phyloP scores from a whole-genome alignment of 192 early-diverging fungal species.

The Coemansia sp. region DNA sequence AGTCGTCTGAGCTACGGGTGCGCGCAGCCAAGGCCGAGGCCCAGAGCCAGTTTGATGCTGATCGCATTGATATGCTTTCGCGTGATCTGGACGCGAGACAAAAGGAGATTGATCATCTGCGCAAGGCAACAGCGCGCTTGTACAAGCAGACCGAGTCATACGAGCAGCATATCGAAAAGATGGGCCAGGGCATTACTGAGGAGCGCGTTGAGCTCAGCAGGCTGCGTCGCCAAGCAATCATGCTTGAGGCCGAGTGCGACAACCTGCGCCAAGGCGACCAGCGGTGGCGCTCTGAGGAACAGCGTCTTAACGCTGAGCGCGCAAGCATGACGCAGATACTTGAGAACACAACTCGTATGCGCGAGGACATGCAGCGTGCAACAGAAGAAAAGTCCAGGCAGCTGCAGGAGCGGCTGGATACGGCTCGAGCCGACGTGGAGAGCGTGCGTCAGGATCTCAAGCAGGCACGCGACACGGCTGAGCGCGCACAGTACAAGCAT shows the following conservation, averaged over 20 bases:
- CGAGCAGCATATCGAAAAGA: constrained; percentile 64
- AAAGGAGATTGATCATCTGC: constrained; percentile 66
- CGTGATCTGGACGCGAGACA: constrained; percentile 58
- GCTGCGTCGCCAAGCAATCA: constrained; percentile 51
- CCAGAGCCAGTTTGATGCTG: constrained; percentile 58
- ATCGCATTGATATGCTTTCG: constrained; percentile 65
- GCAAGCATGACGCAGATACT: constrained; percentile 51
- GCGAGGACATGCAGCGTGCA: constrained; percentile 45
- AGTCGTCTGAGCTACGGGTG: constrained; percentile 65
- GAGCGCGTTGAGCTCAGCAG: constrained; percentile 58
- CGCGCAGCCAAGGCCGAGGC: constrained; percentile 65
- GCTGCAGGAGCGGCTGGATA: constrained; percentile 28
- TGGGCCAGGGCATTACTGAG: constrained; percentile 53
- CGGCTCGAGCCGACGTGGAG: constrained; percentile 27
- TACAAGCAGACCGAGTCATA: constrained; percentile 56
- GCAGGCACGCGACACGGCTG: constrained; percentile 27
- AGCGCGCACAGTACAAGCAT: constrained; percentile 29
- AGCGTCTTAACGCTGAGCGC: constrained; percentile 41
- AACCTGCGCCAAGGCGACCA: constrained; percentile 35
- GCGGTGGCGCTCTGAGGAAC: constrained; percentile 45
- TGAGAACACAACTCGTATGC: constrained; percentile 52
- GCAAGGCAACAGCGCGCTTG: constrained; percentile 59
- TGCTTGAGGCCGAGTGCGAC: constrained; percentile 59
- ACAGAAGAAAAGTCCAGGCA: constrained; percentile 31
- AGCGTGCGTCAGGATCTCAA: constrained; percentile 27